Evolutionary conservation across 1,284 basidiomycete genomes (phyloP).

Genomic region (Trametes versicolor): DNA sequence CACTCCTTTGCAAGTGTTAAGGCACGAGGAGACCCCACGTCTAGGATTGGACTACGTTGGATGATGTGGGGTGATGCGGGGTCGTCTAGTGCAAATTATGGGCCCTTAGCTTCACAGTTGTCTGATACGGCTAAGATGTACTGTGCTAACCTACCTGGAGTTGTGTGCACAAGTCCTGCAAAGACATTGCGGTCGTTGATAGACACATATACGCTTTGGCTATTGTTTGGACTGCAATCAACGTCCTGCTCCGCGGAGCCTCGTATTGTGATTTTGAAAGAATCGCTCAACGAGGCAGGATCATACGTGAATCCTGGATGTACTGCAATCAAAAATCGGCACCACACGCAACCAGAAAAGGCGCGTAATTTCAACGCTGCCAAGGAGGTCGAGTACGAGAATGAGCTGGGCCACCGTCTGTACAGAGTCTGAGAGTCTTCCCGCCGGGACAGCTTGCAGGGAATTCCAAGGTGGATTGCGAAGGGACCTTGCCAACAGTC

Average conservation of each 20-base stretch:
- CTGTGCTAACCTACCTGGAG: not conserved
- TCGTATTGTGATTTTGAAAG: not conserved
- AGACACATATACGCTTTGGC: not conserved
- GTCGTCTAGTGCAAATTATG: not conserved
- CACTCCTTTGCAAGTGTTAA: not conserved
- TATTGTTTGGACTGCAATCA: not conserved
- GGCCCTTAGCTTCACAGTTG: not conserved
- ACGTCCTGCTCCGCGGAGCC: not conserved
- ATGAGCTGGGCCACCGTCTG: not conserved
- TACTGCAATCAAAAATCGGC: not conserved
- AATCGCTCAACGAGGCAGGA: not conserved
- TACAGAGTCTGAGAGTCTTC: not conserved
- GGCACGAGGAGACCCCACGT: conserved; percentile 7
- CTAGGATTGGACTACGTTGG: not conserved
- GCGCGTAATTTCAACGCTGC: not conserved
- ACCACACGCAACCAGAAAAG: not conserved
- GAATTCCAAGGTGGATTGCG: not conserved
- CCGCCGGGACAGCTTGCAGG: not conserved
- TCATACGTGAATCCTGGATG: not conserved
- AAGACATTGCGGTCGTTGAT: not conserved
- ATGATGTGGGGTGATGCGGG: conserved; percentile 19
- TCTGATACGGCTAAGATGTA: not conserved
- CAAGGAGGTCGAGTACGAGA: not conserved
- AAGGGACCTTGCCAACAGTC: not conserved
- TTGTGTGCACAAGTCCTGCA: not conserved